Conservation (phyloP, 2,329 filamentous ascomycete species). For the Hymenotorrendiella dingleyae region DNA sequence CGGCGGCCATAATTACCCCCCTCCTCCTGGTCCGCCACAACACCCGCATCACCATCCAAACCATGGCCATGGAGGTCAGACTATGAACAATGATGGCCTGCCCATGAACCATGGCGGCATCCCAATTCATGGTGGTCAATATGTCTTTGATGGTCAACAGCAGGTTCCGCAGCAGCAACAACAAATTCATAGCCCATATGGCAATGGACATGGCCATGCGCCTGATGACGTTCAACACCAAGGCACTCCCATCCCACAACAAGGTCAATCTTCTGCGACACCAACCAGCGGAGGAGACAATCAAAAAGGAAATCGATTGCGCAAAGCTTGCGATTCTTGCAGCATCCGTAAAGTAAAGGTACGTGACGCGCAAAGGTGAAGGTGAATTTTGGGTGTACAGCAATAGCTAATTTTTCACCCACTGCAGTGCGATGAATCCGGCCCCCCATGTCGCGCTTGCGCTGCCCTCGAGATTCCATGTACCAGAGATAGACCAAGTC, state of each 20-base stretch:
- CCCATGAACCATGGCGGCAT: constrained; percentile 3
- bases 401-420: neutral
- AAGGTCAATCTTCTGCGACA: neutral
- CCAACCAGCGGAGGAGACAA: constrained; percentile 17
- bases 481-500: constrained; percentile 58
- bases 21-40: neutral
- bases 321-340: constrained; percentile 47
- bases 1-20: constrained; percentile 5
- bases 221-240: constrained; percentile 11
- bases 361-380: constrained; percentile 4
- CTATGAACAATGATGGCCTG: neutral
- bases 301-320: constrained; percentile 33
- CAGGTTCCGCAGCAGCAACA: constrained; percentile 5
- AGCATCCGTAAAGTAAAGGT: constrained; percentile 49
- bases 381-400: neutral
- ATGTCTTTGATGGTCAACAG: neutral
- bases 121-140: neutral
- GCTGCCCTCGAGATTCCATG: constrained; percentile 60
- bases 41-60: neutral
- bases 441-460: constrained; percentile 62
- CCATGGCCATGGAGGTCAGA: neutral
- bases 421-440: constrained; percentile 55
- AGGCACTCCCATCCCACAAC: neutral
- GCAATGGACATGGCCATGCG: constrained; percentile 15
- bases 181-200: constrained; percentile 12